These are phyloP conservation scores for Triglochin maritima DNA, from an alignment of 106 monocot species.

Conservation along the genomic window DNA sequence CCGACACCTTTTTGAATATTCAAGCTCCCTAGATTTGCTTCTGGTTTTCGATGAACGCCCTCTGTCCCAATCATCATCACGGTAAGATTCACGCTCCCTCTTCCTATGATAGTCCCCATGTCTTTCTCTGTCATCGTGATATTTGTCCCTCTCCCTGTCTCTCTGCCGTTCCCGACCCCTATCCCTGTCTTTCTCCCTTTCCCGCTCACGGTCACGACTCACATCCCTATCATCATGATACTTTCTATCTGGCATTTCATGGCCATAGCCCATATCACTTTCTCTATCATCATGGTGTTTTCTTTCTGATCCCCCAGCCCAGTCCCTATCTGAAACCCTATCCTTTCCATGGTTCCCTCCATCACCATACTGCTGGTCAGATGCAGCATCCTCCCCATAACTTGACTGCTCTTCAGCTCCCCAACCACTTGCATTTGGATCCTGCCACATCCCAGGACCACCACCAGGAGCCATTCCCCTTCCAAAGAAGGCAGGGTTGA, in stretches of 20 bases:
- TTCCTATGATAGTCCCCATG: conserved; percentile 47
- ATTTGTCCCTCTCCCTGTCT: conserved; percentile 50
- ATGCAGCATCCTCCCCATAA: conserved; percentile 80
- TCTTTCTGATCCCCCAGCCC: conserved; percentile 41
- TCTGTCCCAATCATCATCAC: conserved; percentile 64
- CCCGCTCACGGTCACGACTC: conserved; percentile 22
- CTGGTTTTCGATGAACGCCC: conserved; percentile 43
- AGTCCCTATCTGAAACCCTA: conserved; percentile 45
- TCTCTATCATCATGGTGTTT: conserved; percentile 55
- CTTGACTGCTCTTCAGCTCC: conserved; percentile 73
- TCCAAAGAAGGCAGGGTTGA: conserved; percentile 87
- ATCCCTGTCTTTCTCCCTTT: conserved; percentile 29
- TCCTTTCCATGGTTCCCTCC: conserved; percentile 57
- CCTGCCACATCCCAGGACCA: conserved; percentile 64
- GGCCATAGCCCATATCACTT: conserved; percentile 43
- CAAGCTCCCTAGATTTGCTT: conserved; percentile 69
- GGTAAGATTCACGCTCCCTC: conserved; percentile 42
- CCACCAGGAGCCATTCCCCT: conserved; percentile 55
- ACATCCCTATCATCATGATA: conserved; percentile 53
- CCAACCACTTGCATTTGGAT: conserved; percentile 67
- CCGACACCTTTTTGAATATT: conserved; percentile 62
- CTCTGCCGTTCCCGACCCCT: conserved; percentile 32
- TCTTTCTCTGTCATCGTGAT: conserved; percentile 64
- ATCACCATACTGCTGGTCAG: conserved; percentile 80
- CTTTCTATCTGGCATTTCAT: conserved; percentile 45